Conservation (phyloP, 257 asterid genomes). For the Solanum arcanum region DNA sequence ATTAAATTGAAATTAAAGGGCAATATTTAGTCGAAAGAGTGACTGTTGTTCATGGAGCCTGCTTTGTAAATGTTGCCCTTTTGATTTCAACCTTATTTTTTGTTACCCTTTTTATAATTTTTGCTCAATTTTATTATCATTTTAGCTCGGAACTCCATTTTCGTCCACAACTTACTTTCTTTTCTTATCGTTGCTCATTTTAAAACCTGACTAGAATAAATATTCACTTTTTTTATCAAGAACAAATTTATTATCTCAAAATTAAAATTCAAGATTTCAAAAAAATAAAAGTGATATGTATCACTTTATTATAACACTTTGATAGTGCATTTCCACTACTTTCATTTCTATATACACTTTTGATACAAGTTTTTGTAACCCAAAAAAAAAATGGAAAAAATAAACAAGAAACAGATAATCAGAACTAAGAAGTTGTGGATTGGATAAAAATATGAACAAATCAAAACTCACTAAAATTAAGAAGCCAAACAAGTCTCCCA, state of each 20-base stretch:
- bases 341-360: neutral
- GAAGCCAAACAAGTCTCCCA: conserved; percentile 10
- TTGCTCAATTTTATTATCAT: too few species aligned
- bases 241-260: neutral
- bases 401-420: neutral
- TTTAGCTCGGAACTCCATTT: fast-evolving
- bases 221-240: neutral
- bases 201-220: neutral
- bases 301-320: neutral
- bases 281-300: neutral
- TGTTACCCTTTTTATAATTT: too few species aligned
- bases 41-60: too few species aligned
- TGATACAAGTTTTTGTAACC: neutral
- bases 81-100: too few species aligned
- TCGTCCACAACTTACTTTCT: neutral
- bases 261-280: neutral
- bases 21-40: too few species aligned
- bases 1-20: too few species aligned
- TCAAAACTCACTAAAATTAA: neutral
- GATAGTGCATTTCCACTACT: neutral
- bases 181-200: neutral
- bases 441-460: neutral
- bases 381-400: neutral
- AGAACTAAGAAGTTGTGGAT: neutral
- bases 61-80: too few species aligned